Evolutionary conservation across 2,329 filamentous ascomycete genomes (phyloP), one percentile per base, ranked within the genome.

Genomic region (Aspergillus caelatus): DNA sequence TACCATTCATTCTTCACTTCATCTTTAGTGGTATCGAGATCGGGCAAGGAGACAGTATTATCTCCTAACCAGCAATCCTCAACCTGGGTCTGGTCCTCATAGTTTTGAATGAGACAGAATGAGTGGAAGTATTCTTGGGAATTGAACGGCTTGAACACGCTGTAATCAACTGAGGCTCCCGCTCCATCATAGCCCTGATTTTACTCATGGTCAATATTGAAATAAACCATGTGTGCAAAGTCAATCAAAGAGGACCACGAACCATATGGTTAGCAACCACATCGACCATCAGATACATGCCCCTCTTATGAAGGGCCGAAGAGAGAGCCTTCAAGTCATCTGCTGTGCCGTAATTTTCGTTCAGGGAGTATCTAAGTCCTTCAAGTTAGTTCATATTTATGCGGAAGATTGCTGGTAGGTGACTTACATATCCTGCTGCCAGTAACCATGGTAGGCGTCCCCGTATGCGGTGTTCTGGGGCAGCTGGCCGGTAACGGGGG

Each of bases 281-380:
- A 64, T 88, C 86, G 2, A 88, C 79, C 86, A 89, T 89, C 43
- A 88, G 75, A 67, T 86, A 86, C 85, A 88, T 89, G 19, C 76
- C 81, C 4, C 85, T 79, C 21, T 75, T 72, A 69, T 89, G 87
- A 1, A 88, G 75, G 2, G 84, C 86, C 26, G 77, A 74, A 1
- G 87, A 81, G 8, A 91, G 80, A 5, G 79, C 81, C 66, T 83
- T 83, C 61, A 91, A 79, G 67, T 91, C 88, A 16, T 84, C 79
- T 5, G 81, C 80, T 0, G 85, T 85, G 34, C 89, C 89, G 65
- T 86, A 88, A 62, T 86, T 80, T 2, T 80, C 65, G 69, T 91
- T 89, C 61, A 91, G 73, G 16, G 76, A 68, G 67, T 84, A 83
- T 36, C 75, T 77, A 36, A 23, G 2, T 6, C 12, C 45, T 6